Conservation (phyloP, 768 basidiomycete species). For the Rhodotorula taiwanensis region DNA sequence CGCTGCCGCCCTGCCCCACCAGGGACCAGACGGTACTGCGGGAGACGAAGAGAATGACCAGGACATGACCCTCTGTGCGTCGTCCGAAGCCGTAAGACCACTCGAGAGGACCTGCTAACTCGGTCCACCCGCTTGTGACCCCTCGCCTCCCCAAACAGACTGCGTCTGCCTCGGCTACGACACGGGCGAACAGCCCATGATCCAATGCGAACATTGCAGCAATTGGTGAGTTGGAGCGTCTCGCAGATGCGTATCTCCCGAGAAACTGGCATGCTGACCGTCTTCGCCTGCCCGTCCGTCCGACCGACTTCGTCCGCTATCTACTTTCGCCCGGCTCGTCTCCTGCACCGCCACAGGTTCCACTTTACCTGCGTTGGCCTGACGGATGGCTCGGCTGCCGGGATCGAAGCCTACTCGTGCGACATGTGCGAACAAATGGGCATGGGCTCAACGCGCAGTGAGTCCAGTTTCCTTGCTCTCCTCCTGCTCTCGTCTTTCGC, state of each 20-base stretch:
- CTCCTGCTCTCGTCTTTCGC: background rate
- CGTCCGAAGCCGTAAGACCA: background rate
- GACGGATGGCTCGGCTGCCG: constrained; percentile 59
- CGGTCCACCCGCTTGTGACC: background rate
- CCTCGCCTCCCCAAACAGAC: constrained; percentile 33
- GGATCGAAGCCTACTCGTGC: constrained; percentile 51
- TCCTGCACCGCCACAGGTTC: constrained; percentile 53
- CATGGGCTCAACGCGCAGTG: constrained; percentile 34
- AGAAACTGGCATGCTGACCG: constrained; percentile 5
- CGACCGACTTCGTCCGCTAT: too few species aligned
- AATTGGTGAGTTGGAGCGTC: constrained; percentile 72
- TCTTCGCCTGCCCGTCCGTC: background rate
- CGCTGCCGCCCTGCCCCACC: constrained; percentile 5
- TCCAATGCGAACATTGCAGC: constrained; percentile 62
- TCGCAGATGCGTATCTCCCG: too few species aligned
- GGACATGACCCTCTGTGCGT: constrained; percentile 33
- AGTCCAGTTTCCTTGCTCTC: constrained; percentile 19
- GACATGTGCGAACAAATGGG: constrained; percentile 40
- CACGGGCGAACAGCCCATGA: constrained; percentile 70
- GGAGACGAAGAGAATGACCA: background rate
- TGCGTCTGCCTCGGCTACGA: constrained; percentile 65
- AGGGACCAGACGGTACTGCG: background rate
- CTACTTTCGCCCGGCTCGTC: background rate
- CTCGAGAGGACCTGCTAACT: rapidly evolving
- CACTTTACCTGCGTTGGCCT: constrained; percentile 72